phyloP scores from a whole-genome alignment of 495 filamentous ascomycete species.

The Daldinia caldariorum region DNA sequence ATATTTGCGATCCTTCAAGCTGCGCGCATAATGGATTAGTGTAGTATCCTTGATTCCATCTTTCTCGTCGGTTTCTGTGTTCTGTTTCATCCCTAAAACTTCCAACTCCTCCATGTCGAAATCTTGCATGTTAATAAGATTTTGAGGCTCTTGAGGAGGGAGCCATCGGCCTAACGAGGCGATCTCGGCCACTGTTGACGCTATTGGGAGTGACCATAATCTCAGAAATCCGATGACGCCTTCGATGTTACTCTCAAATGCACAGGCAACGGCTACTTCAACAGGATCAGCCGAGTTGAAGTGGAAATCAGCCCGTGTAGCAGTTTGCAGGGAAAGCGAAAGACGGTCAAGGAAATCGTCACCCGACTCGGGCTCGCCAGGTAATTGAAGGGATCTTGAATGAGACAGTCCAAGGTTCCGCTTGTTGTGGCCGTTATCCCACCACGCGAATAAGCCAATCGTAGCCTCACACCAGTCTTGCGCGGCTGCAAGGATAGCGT shows the following conservation, averaged over 20 bases:
- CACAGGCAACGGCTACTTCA: constrained; percentile 80
- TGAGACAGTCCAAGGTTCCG: constrained; percentile 49
- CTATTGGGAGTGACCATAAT: constrained; percentile 79
- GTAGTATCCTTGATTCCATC: constrained; percentile 74
- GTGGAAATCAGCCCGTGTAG: constrained; percentile 63
- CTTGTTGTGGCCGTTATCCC: constrained; percentile 78
- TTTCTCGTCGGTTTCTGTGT: constrained; percentile 54
- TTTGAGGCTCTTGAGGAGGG: constrained; percentile 58
- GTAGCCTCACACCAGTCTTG: constrained; percentile 91
- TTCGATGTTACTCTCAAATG: constrained; percentile 80
- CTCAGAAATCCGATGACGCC: constrained; percentile 76
- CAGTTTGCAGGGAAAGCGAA: constrained; percentile 58
- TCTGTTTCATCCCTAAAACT: constrained; percentile 60
- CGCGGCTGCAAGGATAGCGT: constrained; percentile 73
- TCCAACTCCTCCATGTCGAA: constrained; percentile 66
- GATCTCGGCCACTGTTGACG: constrained; percentile 81
- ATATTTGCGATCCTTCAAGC: constrained; percentile 57
- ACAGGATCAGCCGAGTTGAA: constrained; percentile 75
- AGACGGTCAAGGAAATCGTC: constrained; percentile 60
- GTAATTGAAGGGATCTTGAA: constrained; percentile 51
- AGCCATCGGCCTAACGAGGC: constrained; percentile 81
- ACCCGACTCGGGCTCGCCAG: constrained; percentile 24
- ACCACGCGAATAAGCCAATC: constrained; percentile 83
- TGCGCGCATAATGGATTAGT: constrained; percentile 75
- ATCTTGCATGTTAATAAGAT: constrained; percentile 53